phyloP scores from a whole-genome alignment of 179 eudicot genomes.

The Spinacia oleracea region DNA sequence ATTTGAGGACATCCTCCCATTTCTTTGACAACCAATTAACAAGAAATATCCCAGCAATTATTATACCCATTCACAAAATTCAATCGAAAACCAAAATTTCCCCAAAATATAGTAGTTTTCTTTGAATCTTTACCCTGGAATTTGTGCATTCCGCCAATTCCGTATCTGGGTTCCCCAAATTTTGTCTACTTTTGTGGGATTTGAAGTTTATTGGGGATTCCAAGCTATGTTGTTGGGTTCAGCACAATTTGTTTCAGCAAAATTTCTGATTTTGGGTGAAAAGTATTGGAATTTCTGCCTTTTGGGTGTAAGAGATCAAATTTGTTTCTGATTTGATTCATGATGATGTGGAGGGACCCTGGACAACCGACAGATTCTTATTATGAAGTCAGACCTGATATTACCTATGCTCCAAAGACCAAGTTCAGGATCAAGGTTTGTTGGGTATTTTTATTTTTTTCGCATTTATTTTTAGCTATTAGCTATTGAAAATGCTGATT shows the following conservation, averaged over 20 bases:
- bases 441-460: constrained; percentile 2
- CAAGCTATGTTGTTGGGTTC: constrained; percentile 28
- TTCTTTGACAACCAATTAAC: constrained; percentile 20
- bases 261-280: neutral
- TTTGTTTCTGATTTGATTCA: neutral
- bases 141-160: constrained; percentile 19
- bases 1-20: constrained; percentile 36
- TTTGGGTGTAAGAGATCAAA: constrained; percentile 8
- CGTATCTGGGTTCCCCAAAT: constrained; percentile 32
- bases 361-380: constrained; percentile 80
- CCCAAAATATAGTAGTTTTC: neutral
- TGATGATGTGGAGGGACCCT: constrained; percentile 67
- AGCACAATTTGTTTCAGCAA: neutral
- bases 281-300: neutral
- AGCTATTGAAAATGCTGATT: neutral
- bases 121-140: constrained; percentile 17
- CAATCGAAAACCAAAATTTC: too few species aligned
- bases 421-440: constrained; percentile 92
- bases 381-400: constrained; percentile 76
- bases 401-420: constrained; percentile 80
- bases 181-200: constrained; percentile 15
- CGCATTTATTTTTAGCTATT: neutral
- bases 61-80: neutral
- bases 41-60: neutral
- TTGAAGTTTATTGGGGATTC: constrained; percentile 28